A percentile compares a stretch with the other conserved stretches of the same genome.
These are phyloP conservation scores for Pythium volutum DNA, from an alignment of 352 stramenopile genomes.

Conservation along the genomic window DNA sequence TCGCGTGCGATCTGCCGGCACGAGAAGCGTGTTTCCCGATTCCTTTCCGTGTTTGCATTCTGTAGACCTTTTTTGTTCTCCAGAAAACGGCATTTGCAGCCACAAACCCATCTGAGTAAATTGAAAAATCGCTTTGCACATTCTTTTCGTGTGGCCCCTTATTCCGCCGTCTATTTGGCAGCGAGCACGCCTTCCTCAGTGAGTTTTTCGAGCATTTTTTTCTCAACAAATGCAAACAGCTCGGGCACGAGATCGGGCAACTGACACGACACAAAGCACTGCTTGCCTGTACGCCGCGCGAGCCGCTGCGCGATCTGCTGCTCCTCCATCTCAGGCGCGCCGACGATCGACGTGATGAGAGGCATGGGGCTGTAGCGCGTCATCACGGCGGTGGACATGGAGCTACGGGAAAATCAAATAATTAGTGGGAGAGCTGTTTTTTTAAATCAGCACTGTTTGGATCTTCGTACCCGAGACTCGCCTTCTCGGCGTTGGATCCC, in stretches of 20 bases:
- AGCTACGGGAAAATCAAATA: constrained; percentile 34
- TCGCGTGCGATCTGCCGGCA: neutral
- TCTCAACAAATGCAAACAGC: constrained; percentile 69
- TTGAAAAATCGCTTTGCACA: constrained; percentile 9
- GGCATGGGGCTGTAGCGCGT: constrained; percentile 81
- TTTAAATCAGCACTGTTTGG: neutral
- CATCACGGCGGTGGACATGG: constrained; percentile 72
- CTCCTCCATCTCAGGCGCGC: constrained; percentile 64
- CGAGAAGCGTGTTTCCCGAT: neutral
- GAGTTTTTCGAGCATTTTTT: constrained; percentile 51
- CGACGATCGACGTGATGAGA: constrained; percentile 70
- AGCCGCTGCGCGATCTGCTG: constrained; percentile 81
- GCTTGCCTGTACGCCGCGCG: constrained; percentile 50
- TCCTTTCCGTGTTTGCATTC: neutral
- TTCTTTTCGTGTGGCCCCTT: neutral
- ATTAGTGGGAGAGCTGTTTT: neutral
- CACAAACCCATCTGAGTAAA: constrained; percentile 10
- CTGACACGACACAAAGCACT: constrained; percentile 84
- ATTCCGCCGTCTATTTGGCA: constrained; percentile 1
- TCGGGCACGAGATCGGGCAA: constrained; percentile 69
- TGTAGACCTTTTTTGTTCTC: constrained; percentile 1
- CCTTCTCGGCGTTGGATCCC: constrained; percentile 45
- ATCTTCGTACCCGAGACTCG: constrained; percentile 31
- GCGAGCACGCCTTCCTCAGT: constrained; percentile 45
- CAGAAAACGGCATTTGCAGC: constrained; percentile 3